Evolutionary conservation across 1,139 yeast species (phyloP).

Genomic region (Hemisphaericaspora subhashii): DNA sequence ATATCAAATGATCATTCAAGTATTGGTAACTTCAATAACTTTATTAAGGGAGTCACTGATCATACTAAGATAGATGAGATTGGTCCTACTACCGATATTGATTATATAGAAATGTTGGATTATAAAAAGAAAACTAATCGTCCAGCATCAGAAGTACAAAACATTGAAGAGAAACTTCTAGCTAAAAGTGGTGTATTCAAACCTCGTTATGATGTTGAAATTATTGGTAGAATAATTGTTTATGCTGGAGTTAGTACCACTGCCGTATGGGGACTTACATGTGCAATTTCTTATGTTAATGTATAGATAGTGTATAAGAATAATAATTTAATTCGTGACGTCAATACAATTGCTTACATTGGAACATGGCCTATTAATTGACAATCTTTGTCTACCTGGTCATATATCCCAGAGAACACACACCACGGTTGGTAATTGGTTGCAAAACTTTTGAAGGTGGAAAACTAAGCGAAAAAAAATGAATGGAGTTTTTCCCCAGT

Average conservation of each 20-base stretch:
- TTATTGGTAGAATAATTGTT: slow-evolving; percentile 67
- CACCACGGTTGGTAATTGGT: no score
- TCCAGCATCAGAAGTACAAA: slow-evolving; percentile 1
- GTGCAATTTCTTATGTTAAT: slow-evolving; percentile 17
- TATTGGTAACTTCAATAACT: slow-evolving; percentile 37
- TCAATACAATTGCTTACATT: no score
- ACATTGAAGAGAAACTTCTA: slow-evolving; percentile 5
- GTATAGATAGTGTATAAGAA: no score
- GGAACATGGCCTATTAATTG: no score
- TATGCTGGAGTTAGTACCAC: slow-evolving; percentile 68
- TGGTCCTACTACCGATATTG: slow-evolving; percentile 44
- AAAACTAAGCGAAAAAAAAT: no score
- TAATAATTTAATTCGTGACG: no score
- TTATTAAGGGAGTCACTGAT: slow-evolving; percentile 32
- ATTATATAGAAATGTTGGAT: slow-evolving; percentile 44
- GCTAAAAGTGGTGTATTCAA: slow-evolving; percentile 43
- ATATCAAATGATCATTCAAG: slow-evolving; percentile 36
- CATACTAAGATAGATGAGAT: slow-evolving; percentile 28
- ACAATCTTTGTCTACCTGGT: no score
- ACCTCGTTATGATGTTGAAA: slow-evolving; percentile 70
- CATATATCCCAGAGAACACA: no score
- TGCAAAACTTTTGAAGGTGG: no score
- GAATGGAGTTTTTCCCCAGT: no score
- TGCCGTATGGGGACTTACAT: slow-evolving; percentile 47
- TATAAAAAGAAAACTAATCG: slow-evolving; percentile 20